A percentile compares a stretch with the other conserved stretches of the same genome.
Evolutionary conservation across 2,329 filamentous ascomycete species (phyloP).

Genomic region (Fusarium subglutinans): DNA sequence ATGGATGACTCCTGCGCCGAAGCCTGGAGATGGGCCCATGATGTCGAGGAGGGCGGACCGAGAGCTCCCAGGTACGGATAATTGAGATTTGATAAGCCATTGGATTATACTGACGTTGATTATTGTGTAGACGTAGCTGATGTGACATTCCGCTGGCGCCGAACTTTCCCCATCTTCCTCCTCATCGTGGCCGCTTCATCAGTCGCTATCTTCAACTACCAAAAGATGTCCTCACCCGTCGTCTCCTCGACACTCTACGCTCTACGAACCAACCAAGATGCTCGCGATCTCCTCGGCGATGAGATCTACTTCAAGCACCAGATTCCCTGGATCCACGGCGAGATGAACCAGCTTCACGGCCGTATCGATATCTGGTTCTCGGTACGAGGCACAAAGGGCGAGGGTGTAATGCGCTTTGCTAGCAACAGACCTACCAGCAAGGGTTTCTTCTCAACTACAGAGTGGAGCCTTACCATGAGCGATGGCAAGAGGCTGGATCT

Average conservation of each 20-base stretch:
- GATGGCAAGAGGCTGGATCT: conserved; percentile 74
- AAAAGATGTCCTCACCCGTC: conserved; percentile 87
- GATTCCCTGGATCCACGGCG: conserved; percentile 84
- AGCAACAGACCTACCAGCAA: conserved; percentile 72
- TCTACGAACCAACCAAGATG: conserved; percentile 79
- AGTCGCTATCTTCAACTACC: conserved; percentile 98
- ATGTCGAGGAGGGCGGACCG: conserved; percentile 73
- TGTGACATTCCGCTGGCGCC: conserved; percentile 68
- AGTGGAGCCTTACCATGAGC: conserved; percentile 83
- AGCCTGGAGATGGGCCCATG: conserved; percentile 68
- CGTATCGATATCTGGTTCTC: conserved; percentile 86
- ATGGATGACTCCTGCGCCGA: conserved; percentile 64
- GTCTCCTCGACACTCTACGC: conserved; percentile 93
- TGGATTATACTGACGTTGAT: background rate
- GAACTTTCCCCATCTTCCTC: conserved; percentile 84
- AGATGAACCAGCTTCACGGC: conserved; percentile 94
- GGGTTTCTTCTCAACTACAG: conserved; percentile 81
- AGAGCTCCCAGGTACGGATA: conserved; percentile 67
- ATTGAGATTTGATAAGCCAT: background rate
- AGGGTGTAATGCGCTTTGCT: conserved; percentile 81
- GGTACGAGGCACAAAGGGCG: conserved; percentile 80
- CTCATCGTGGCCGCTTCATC: conserved; percentile 74
- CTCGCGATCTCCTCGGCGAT: conserved; percentile 83
- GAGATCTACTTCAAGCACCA: conserved; percentile 82
- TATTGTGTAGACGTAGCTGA: conserved; percentile 52